A percentile compares a stretch with the other conserved stretches of the same genome.
phyloP scores from a whole-genome alignment of 805 yeast genomes.

The Kazachstania africana region DNA sequence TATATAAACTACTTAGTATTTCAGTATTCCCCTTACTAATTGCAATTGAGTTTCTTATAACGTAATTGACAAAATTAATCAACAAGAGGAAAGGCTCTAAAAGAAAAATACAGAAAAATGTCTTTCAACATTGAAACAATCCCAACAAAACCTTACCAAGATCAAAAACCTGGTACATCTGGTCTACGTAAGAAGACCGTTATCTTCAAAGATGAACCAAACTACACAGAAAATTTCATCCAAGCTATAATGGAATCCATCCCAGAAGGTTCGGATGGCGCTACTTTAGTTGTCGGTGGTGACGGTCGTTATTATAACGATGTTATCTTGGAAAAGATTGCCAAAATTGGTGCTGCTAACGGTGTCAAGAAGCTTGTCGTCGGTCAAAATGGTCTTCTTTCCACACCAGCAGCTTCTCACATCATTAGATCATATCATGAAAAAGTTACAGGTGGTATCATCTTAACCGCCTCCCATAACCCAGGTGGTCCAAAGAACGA shows the following conservation, averaged over 20 bases:
- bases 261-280: conserved; percentile 72
- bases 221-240: conserved; percentile 88
- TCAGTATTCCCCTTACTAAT: too few relatives aligned
- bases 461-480: conserved; percentile 91
- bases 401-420: conserved; percentile 96
- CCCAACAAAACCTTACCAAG: conserved; percentile 64
- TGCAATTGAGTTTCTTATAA: too few relatives aligned
- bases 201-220: conserved; percentile 57
- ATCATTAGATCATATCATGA: conserved; percentile 57
- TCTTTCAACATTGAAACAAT: conserved; percentile 25
- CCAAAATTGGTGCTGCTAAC: conserved; percentile 79
- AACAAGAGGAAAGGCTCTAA: too few relatives aligned
- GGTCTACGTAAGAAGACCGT: conserved; percentile 87
- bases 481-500: conserved; percentile 95
- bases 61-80: too few relatives aligned
- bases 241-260: conserved; percentile 78
- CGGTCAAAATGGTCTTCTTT: conserved; percentile 79
- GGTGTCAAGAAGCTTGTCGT: conserved; percentile 76
- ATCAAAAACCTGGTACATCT: conserved; percentile 97
- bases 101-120: conserved; percentile 5
- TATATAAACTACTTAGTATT: too few relatives aligned
- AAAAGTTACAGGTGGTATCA: conserved; percentile 84
- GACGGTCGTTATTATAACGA: conserved; percentile 92
- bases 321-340: conserved; percentile 68
- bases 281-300: conserved; percentile 87